Evolutionary conservation across 768 basidiomycete genomes (phyloP).

Genomic region (Mycena chlorophos): DNA sequence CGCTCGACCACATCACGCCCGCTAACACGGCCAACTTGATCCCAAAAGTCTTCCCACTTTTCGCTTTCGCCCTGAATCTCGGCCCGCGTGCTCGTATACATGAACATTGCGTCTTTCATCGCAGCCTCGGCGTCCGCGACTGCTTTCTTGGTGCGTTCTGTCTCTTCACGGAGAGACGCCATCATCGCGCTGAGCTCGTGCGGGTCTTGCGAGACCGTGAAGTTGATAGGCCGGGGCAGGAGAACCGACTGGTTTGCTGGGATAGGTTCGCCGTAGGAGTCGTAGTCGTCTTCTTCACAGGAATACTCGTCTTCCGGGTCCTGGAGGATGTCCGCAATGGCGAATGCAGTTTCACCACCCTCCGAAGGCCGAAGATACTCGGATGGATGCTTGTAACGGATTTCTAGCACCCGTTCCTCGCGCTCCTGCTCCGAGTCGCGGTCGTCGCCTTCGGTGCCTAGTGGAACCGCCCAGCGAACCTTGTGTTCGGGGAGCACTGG

Average conservation of each 20-base stretch:
- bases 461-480: background rate
- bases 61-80: slow-evolving; percentile 4
- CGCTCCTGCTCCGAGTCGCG: background rate
- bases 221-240: background rate
- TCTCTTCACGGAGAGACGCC: slow-evolving; percentile 5
- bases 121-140: slow-evolving; percentile 2
- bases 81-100: background rate
- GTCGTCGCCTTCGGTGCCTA: background rate
- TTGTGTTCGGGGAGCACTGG: background rate
- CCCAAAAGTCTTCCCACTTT: slow-evolving; percentile 10
- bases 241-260: background rate
- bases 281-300: background rate
- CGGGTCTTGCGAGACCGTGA: background rate
- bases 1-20: slow-evolving; percentile 1
- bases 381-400: background rate
- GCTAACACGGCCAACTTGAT: background rate
- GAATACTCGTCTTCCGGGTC: slow-evolving; percentile 7
- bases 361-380: background rate
- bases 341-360: background rate
- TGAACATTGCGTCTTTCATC: slow-evolving; percentile 6
- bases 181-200: slow-evolving; percentile 10
- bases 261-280: background rate
- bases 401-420: slow-evolving; percentile 5
- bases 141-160: background rate
- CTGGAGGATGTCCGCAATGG: slow-evolving; percentile 1